Percentiles rank a stretch among this genome's conserved stretches.
phyloP scores from a whole-genome alignment of 78 protist genomes.

The Speleostelium caveatum region DNA sequence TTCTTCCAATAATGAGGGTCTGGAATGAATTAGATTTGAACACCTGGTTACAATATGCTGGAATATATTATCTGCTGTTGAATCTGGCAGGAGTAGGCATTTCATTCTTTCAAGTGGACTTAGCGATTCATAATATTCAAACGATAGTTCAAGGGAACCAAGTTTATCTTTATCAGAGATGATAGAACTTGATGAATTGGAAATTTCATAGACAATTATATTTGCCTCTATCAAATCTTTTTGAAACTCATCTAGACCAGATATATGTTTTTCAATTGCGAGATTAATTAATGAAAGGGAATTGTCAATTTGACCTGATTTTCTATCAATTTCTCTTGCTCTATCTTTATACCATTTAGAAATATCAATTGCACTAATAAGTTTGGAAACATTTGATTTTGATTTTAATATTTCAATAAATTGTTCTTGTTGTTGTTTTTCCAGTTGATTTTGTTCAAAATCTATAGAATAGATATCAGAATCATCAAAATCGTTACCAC shows the following conservation, averaged over 20 bases:
- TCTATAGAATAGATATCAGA: background rate
- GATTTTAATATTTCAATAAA: background rate
- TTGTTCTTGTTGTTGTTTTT: background rate
- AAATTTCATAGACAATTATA: constrained; percentile 15
- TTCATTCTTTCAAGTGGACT: background rate
- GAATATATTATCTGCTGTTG: background rate
- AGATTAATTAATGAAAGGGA: constrained; percentile 10
- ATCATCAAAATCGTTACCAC: background rate
- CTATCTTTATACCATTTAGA: constrained; percentile 29
- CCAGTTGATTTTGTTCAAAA: background rate
- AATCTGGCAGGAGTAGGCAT: constrained; percentile 13
- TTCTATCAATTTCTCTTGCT: constrained; percentile 53
- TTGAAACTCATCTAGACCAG: background rate
- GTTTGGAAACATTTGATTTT: background rate
- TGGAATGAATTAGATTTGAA: background rate
- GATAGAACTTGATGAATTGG: background rate
- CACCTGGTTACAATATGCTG: background rate
- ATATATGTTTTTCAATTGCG: constrained; percentile 40
- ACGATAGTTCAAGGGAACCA: constrained; percentile 4
- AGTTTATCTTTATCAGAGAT: background rate
- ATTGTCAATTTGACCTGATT: constrained; percentile 51
- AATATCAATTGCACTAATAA: background rate
- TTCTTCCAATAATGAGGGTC: background rate
- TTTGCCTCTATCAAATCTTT: constrained; percentile 13
- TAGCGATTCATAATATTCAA: background rate